Percentiles rank a stretch among this genome's conserved stretches.
Evolutionary conservation across 768 basidiomycete species (phyloP).

Genomic region (Xerocomellus dryophilus): DNA sequence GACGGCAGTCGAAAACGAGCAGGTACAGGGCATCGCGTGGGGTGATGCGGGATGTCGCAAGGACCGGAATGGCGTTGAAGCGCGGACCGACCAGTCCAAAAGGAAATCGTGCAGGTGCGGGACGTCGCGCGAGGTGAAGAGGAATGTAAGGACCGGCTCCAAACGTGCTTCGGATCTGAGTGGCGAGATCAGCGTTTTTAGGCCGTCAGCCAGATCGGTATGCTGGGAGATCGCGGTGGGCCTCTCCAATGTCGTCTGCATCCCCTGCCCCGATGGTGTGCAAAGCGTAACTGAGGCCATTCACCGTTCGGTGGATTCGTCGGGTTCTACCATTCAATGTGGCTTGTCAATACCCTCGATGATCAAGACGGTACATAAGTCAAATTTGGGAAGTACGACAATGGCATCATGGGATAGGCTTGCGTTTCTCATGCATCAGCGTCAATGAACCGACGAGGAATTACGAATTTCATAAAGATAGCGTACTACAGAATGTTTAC

Average conservation of each 20-base stretch:
- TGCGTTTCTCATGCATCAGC: not conserved
- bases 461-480: slow-evolving; percentile 30
- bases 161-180: not conserved
- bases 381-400: not conserved
- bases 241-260: too few relatives aligned
- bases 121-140: too few relatives aligned
- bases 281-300: not conserved
- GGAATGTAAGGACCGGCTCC: too few relatives aligned
- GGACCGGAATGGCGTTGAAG: too few relatives aligned
- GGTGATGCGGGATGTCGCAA: too few relatives aligned
- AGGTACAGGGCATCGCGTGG: too few relatives aligned
- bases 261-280: too few relatives aligned
- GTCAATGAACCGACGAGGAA: not conserved
- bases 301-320: not conserved
- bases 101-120: too few relatives aligned
- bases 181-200: too few relatives aligned
- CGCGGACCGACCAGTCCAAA: too few relatives aligned
- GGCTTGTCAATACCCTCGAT: not conserved
- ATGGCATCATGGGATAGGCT: not conserved
- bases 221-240: not conserved
- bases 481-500: slow-evolving; percentile 16
- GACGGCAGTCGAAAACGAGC: too few relatives aligned
- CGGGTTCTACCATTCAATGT: not conserved
- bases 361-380: not conserved
- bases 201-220: not conserved